Percentiles rank a stretch among this genome's conserved stretches.
phyloP scores from a whole-genome alignment of 176 grass and related monocot genomes.

The Oryza meyeriana region DNA sequence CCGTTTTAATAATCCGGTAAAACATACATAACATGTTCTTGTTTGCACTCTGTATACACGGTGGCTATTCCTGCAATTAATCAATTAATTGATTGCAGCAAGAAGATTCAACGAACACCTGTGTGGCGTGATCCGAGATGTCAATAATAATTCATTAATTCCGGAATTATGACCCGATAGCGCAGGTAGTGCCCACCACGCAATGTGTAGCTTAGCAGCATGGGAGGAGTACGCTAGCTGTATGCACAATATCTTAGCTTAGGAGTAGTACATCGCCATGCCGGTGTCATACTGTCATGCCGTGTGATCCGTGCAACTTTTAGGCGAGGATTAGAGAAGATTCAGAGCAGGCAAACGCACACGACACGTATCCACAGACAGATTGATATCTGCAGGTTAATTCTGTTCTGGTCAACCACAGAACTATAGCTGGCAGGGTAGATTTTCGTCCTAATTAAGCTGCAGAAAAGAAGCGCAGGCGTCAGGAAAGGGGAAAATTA shows the following conservation, averaged over 20 bases:
- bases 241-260: no score
- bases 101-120: neutral
- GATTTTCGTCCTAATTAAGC: no score
- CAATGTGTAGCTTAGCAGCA: neutral
- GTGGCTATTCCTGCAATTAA: neutral
- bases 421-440: no score
- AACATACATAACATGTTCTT: no score
- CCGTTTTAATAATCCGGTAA: no score
- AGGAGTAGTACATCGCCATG: neutral
- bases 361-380: neutral
- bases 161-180: neutral
- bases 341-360: neutral
- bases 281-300: neutral
- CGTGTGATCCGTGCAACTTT: neutral
- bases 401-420: no score
- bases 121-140: neutral
- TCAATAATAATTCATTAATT: neutral
- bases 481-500: rapidly evolving
- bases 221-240: neutral
- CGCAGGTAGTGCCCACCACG: neutral
- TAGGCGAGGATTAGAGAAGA: neutral
- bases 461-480: no score
- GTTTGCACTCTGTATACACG: neutral
- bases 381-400: no score
- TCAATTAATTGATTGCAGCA: neutral